Base-by-base conservation (phyloP, 805 yeast species). In the Hyphopichia homilentoma region DNA sequence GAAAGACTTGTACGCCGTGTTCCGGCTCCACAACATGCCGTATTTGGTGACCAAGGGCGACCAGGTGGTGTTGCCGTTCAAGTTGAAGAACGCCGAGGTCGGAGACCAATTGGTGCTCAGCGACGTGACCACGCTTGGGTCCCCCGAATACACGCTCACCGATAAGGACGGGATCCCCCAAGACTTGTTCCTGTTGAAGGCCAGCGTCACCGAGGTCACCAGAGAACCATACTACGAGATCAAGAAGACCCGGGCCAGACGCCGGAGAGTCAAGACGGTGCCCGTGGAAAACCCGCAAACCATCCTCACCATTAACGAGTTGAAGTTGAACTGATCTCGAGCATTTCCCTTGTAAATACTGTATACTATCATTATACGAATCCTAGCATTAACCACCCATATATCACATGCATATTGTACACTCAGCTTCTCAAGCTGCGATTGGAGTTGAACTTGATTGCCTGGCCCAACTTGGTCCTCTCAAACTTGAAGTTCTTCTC, bases 1-100 rank as follows among this genome's bases (percentile, higher is more conserved):
- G 18, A 43, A 50, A 26, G 76, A 75, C 40, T 60, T 90, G 20
- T 93, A 87, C 53, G 97, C 97, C 28, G 70, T 85, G 6, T 73
- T 90, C 44, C 79, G 77, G 45, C 74, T 93, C 23, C 93, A 87
- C 64, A 77, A 81, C 58, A 79, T 87, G 59, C 86, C 93, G 26
- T 88, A 85, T 51, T 66, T 93, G 40, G 93, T 93, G 12, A 88
- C 97, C 16, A 77, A 81, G 44, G 99, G 99, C 15, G 99, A 93
- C 57, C 74, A 70, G 43, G 74, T 93, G 32, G 73, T 79, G 16
- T 59, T 93, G 24, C 96, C 97, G 3, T 89, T 76, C 59, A 75
- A 78, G 42, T 53, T 93, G 67, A 81, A 79, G 47, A 75, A 77
- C 33, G 93, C 82, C 7, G 70, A 79, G 32, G 80, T 90, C 4